Evolutionary conservation across 2,329 filamentous ascomycete species (phyloP), one percentile per base, ranked within the genome.

Genomic region (Coniochaeta ligniaria): DNA sequence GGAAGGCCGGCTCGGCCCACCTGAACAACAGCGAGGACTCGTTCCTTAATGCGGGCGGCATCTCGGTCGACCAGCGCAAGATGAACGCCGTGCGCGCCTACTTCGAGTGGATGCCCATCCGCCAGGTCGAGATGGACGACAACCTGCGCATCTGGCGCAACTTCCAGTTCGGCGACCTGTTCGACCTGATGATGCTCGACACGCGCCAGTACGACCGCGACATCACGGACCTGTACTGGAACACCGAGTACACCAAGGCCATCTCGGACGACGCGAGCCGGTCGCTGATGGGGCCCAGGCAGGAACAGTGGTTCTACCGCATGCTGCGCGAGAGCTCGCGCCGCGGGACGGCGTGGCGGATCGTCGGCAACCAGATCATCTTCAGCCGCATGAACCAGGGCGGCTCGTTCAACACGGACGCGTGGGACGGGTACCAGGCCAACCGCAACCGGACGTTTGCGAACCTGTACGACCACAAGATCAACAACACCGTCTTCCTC

Each of bases 271-370:
- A 92, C 60, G 83, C 86, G 2, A 81, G 84, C 6, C 83, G 89
- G 4, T 83, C 82, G 0, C 74, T 92, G 65, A 91, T 92, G 88
- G 89, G 89, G 2, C 77, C 80, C 1, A 81, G 82, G 12, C 89
- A 92, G 69, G 90, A 92, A 71, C 83, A 84, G 66, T 92, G 90
- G 90, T 87, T 91, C 73, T 89, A 89, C 70, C 78, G 79, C 54
- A 74, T 79, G 47, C 75, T 90, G 8, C 78, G 78, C 6, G 71
- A 80, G 57, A 88, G 85, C 0, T 77, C 82, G n/a, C 67, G 82
- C 17, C 82, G 88, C n/a, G 85, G 85, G 26, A 85, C 88, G 0
- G 80, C 82, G 0, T 92, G 89, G 89, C 79, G 89, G 45, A 71
- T 92, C 20, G 80, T 92, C 50, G 89, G 89, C 11, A 88, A 86